Conservation (phyloP, 129 eudicot genomes). For the Escallonia herrerae region DNA sequence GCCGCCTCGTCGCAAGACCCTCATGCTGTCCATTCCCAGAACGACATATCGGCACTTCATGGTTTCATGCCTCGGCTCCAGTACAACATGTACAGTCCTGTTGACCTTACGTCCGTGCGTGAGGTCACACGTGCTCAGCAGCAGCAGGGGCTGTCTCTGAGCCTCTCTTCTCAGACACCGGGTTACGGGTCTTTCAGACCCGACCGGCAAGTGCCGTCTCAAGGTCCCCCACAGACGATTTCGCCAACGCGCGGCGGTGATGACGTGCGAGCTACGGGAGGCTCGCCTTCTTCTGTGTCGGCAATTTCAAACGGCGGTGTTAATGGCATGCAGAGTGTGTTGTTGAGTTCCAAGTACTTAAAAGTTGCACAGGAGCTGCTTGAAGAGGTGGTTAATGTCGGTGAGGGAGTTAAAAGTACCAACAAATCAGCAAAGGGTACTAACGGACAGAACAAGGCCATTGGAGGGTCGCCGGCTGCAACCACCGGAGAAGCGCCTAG, state of each 20-base stretch:
- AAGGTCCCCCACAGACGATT: too few relatives aligned
- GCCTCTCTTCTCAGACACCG: conserved; percentile 46
- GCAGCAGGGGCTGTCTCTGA: conserved; percentile 74
- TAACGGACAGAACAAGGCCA: too few relatives aligned
- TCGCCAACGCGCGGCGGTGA: too few relatives aligned
- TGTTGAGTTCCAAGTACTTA: conserved; percentile 70
- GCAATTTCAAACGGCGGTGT: conserved; percentile 47
- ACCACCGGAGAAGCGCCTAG: conserved; percentile 37
- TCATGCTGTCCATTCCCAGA: too few relatives aligned
- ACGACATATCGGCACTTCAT: too few relatives aligned
- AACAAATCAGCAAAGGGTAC: too few relatives aligned
- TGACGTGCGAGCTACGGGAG: conserved; percentile 23
- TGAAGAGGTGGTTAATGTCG: conserved; percentile 82
- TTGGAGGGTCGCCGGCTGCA: conserved; percentile 27
- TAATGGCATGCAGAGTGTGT: conserved; percentile 47
- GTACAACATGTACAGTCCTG: conserved; percentile 51
- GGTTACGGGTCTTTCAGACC: too few relatives aligned
- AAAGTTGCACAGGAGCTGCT: conserved; percentile 87
- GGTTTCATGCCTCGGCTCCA: too few relatives aligned
- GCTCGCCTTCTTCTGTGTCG: conserved; percentile 40
- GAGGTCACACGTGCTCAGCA: conserved; percentile 62
- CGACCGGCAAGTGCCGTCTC: too few relatives aligned
- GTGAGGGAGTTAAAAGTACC: conserved; percentile 26
- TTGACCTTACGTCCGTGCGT: conserved; percentile 51
- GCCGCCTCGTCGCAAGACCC: conserved; percentile 34